A percentile compares a stretch with the other conserved stretches of the same genome.
These are phyloP conservation scores for Fusarium ambrosium DNA, from an alignment of 2,329 filamentous ascomycete genomes.

Conservation along the genomic window DNA sequence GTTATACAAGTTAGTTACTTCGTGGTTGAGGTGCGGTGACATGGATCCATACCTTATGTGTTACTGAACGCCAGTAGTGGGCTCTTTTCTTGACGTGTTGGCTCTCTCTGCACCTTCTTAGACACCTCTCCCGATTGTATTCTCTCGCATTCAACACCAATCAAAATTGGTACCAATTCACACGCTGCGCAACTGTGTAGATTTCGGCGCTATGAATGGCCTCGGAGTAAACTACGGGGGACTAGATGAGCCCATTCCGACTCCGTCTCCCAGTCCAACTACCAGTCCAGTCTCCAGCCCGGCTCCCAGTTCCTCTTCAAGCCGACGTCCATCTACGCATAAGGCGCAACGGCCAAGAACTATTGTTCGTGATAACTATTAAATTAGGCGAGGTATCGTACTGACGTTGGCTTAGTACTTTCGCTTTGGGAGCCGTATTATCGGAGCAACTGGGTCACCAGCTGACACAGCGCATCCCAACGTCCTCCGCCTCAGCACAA, in stretches of 20 bases:
- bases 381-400: background rate
- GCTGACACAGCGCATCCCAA: background rate
- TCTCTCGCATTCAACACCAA: background rate
- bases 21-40: background rate
- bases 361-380: background rate
- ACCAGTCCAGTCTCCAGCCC: background rate
- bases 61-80: background rate
- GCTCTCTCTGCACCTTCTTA: background rate
- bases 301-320: background rate
- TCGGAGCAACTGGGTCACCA: background rate
- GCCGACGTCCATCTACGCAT: background rate
- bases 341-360: background rate
- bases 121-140: background rate
- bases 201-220: background rate
- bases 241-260: background rate
- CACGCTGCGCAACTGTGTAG: background rate
- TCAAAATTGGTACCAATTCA: background rate
- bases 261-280: background rate
- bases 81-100: background rate
- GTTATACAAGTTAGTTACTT: background rate
- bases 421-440: background rate
- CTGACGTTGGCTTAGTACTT: background rate
- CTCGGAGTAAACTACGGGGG: background rate
- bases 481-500: background rate
- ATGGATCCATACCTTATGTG: background rate